Conservation (phyloP, 768 basidiomycete genomes). For the Clavulina sp. region DNA sequence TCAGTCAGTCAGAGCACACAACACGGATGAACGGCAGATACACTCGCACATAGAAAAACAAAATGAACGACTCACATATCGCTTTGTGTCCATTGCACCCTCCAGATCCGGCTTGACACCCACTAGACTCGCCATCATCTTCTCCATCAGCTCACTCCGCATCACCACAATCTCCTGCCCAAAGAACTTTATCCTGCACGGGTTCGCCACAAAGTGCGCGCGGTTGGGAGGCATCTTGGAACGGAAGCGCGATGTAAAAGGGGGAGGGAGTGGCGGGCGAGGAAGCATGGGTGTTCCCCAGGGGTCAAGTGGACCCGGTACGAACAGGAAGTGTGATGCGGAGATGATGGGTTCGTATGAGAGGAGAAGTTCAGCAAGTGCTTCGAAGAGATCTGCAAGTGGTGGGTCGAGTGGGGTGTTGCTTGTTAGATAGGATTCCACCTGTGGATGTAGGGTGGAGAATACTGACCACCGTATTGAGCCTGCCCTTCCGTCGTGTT, state of each 20-base stretch:
- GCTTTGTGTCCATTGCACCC: constrained; percentile 58
- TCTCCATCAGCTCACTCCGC: constrained; percentile 82
- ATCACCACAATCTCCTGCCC: constrained; percentile 91
- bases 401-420: neutral
- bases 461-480: constrained; percentile 58
- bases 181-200: constrained; percentile 88
- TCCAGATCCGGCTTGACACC: constrained; percentile 67
- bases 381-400: constrained; percentile 62
- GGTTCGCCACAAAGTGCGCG: constrained; percentile 72
- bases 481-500: constrained; percentile 65
- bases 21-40: neutral
- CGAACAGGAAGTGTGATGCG: constrained; percentile 76
- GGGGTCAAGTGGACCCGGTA: constrained; percentile 87
- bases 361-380: constrained; percentile 67
- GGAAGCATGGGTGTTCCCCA: constrained; percentile 61
- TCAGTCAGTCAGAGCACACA: neutral
- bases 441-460: neutral
- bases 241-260: constrained; percentile 51
- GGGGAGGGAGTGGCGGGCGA: constrained; percentile 59
- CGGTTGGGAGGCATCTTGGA: constrained; percentile 63
- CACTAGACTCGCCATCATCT: constrained; percentile 83
- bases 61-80: constrained; percentile 44
- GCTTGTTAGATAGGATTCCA: constrained; percentile 2
- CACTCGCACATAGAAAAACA: constrained; percentile 1
- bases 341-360: constrained; percentile 63